Evolutionary conservation across 805 yeast species (phyloP).

Genomic region (Candida chilensis): DNA sequence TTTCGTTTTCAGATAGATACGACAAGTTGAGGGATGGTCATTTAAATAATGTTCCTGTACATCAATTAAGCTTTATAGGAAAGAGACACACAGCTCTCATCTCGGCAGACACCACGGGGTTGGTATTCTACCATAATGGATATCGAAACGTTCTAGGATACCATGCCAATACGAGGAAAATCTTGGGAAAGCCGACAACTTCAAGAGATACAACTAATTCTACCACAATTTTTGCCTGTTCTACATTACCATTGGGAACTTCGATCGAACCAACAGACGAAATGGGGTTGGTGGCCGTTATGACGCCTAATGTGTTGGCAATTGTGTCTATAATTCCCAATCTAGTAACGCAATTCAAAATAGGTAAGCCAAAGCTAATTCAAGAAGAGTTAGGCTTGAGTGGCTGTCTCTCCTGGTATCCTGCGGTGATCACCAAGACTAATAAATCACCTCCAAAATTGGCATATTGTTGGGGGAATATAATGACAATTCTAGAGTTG

Average conservation of each 20-base stretch:
- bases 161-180: constrained; percentile 33
- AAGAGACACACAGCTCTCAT: constrained; percentile 46
- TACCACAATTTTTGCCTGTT: constrained; percentile 25
- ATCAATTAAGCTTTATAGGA: constrained; percentile 38
- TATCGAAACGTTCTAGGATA: constrained; percentile 46
- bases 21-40: constrained; percentile 21
- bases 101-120: constrained; percentile 46
- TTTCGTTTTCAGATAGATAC: constrained; percentile 7
- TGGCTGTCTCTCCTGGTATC: constrained; percentile 59
- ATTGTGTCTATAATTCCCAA: constrained; percentile 48
- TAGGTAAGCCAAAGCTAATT: constrained; percentile 34
- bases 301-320: constrained; percentile 39
- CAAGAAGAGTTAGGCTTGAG: constrained; percentile 16
- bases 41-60: constrained; percentile 22
- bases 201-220: neutral
- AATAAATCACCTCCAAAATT: constrained; percentile 31
- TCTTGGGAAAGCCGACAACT: constrained; percentile 37
- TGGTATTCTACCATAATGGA: constrained; percentile 57
- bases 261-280: constrained; percentile 43
- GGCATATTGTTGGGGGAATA: constrained; percentile 65
- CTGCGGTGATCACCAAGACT: constrained; percentile 24
- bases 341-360: constrained; percentile 41
- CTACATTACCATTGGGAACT: constrained; percentile 54
- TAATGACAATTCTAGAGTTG: constrained; percentile 46
- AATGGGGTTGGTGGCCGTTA: constrained; percentile 50